Conservation (phyloP, 2,329 filamentous ascomycete species). For the Metarhizium robertsii region DNA sequence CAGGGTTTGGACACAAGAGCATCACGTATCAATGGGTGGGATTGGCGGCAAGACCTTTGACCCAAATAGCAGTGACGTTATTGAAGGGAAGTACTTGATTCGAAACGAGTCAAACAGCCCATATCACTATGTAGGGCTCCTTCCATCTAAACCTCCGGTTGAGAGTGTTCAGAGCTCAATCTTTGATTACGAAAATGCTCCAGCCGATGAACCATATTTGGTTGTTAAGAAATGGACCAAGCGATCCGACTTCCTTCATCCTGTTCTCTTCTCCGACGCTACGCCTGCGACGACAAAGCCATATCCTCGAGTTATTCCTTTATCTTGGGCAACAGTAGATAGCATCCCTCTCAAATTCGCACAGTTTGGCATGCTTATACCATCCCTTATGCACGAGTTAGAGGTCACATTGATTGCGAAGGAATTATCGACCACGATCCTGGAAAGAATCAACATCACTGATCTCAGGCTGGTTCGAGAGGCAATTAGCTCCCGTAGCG, state of each 20-base stretch:
- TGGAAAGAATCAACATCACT: conserved; percentile 36
- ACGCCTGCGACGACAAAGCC: conserved; percentile 25
- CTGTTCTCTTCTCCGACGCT: conserved; percentile 6
- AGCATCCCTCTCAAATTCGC: conserved; percentile 32
- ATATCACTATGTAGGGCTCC: conserved; percentile 29
- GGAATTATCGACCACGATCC: conserved; percentile 35
- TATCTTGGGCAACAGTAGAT: conserved; percentile 40
- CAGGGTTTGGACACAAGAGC: conserved; percentile 24
- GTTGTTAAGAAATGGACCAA: conserved; percentile 40
- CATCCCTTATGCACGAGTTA: conserved; percentile 62
- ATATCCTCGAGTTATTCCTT: conserved; percentile 35
- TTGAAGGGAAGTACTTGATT: conserved; percentile 25
- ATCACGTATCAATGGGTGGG: conserved; percentile 16
- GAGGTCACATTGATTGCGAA: conserved; percentile 55
- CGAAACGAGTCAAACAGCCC: conserved; percentile 28
- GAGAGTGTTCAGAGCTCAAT: conserved; percentile 29
- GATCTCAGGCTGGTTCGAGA: conserved; percentile 49
- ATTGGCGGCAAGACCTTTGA: conserved; percentile 22
- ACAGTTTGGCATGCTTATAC: conserved; percentile 54
- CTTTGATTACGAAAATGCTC: conserved; percentile 26
- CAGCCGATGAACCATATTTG: conserved; percentile 39
- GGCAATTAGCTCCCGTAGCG: conserved; percentile 60
- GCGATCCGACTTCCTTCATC: conserved; percentile 51
- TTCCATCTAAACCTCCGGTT: conserved; percentile 34
- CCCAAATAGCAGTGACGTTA: conserved; percentile 12